Evolutionary conservation across 768 basidiomycete species (phyloP), one percentile per base, ranked within the genome.

Genomic region (Termitomyces sp.): DNA sequence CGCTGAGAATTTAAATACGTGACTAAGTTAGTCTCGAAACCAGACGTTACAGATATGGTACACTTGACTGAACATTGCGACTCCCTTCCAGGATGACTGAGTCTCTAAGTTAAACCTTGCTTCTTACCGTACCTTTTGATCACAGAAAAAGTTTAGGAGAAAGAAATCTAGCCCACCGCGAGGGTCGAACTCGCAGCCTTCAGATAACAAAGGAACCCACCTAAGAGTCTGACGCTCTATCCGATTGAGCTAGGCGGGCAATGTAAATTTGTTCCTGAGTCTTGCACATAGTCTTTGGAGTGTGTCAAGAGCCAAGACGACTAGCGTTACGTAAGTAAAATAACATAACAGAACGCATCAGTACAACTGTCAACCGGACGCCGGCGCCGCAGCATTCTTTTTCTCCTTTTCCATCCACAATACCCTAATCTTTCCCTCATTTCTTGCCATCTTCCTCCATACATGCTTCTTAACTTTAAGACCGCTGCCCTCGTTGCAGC

Each of bases 131-230:
- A n/a, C n/a, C n/a, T n/a, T n/a, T n/a, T n/a, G n/a, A n/a, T n/a
- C n/a, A n/a, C n/a, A n/a, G n/a, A n/a, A n/a, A 30, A 30, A 30
- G 7, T 30, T 3, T 5, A 32, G 30, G 13, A 32, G 33, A 22
- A 32, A 8, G 22, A 51, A 27, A 44, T 2, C 1, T 53, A 57
- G 57, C 57, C 59, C 59, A 63, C 62, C 85, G 86, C 86, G 86
- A 85, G 86, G 85, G 79, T 87, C 86, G 85, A 87, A 87, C 86
- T 85, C 85, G 86, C 86, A 87, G 83, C 86, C 86, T 87, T 87
- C 83, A 87, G 86, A 87, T 62, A 2, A 7, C 3, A 44, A 13
- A 7, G 18, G 12, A 37, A 47, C 57, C 10, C 18, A 22, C 37
- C n/a, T 57, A 62, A 62, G 58, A 82, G 81, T 81, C 79, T 80